phyloP scores from a whole-genome alignment of 2,329 filamentous ascomycete species.

The Microcyclospora pomicola region DNA sequence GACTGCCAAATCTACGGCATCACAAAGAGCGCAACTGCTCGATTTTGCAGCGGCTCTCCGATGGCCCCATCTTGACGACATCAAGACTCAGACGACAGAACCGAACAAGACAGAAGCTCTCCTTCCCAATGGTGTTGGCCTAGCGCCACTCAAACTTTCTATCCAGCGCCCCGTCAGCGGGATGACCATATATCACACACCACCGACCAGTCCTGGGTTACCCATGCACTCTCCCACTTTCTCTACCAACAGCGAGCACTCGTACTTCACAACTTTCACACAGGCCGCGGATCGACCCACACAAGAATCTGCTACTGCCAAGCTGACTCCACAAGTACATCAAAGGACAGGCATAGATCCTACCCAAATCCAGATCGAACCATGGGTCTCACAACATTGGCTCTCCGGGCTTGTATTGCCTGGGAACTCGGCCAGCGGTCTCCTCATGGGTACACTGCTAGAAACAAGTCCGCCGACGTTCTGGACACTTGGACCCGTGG shows the following conservation, averaged over 20 bases:
- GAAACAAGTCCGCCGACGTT: slow-evolving; percentile 41
- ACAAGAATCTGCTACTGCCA: no score
- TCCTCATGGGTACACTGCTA: slow-evolving; percentile 42
- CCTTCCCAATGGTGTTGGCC: no score
- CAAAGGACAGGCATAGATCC: no score
- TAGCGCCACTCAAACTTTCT: no score
- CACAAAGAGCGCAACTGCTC: slow-evolving; percentile 37
- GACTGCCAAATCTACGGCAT: slow-evolving; percentile 22
- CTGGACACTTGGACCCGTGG: slow-evolving; percentile 33
- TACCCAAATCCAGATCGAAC: no score
- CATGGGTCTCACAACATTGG: slow-evolving; percentile 19
- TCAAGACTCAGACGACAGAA: slow-evolving; percentile 1
- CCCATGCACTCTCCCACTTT: background rate
- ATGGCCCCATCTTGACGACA: slow-evolving; percentile 31
- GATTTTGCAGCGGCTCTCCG: slow-evolving; percentile 36
- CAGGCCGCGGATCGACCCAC: no score
- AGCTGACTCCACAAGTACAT: no score
- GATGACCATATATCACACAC: slow-evolving; percentile 9
- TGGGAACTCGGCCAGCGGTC: slow-evolving; percentile 38
- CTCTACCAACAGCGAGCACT: no score
- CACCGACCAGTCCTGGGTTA: slow-evolving; percentile 9
- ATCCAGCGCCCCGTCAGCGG: slow-evolving; percentile 1
- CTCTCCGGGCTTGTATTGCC: slow-evolving; percentile 42
- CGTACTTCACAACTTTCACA: no score
- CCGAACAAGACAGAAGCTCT: background rate